Evolutionary conservation across 1,139 yeast species (phyloP), one percentile per base, ranked within the genome.

Genomic region (Meyerozyma athensensis): DNA sequence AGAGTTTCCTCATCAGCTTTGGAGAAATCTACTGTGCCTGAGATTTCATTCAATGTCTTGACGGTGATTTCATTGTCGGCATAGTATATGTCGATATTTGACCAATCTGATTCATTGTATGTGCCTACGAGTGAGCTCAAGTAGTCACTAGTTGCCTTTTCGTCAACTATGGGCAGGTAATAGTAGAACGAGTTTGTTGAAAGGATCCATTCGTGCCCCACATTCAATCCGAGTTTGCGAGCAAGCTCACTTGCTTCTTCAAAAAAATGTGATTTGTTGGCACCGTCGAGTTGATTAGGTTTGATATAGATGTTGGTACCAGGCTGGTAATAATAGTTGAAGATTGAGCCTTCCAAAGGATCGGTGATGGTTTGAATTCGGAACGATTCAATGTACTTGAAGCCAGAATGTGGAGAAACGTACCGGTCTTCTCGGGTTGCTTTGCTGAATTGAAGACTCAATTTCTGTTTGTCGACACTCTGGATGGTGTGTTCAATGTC

Each of bases 161-260:
- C 10, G 8, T 28, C 32, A 7, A 18, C 19, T 4, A 4, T 6
- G 3, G 32, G 32, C 20, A 18, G 19, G 10, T 28, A 18, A 8
- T 4, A 28, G 32, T 28, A 28, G 32, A 28, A 28, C n/a, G 32
- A 8, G 20, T 28, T 28, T 3, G 32, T 28, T 9, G 32, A 28
- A 28, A 28, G 20, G 13, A 28, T 28, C 32, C 32, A 28, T 9
- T 28, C 32, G 21, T 28, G 10, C 14, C 18, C 32, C 19, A 28
- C 32, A 9, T n/a, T n/a, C 12, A 28, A 17, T 16, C 32, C 32
- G 8, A 28, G 20, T 13, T 28, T 9, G 7, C n/a, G 9, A 16
- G 32, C 32, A 4, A 28, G 14, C 10, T 28, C 20, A 10, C 4
- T 16, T 10, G 32, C 32, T 14, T 28, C 32, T 7, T 28, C 20